These are phyloP conservation scores for Golubevia pallescens DNA, from an alignment of 1,284 basidiomycete species.

Conservation along the genomic window DNA sequence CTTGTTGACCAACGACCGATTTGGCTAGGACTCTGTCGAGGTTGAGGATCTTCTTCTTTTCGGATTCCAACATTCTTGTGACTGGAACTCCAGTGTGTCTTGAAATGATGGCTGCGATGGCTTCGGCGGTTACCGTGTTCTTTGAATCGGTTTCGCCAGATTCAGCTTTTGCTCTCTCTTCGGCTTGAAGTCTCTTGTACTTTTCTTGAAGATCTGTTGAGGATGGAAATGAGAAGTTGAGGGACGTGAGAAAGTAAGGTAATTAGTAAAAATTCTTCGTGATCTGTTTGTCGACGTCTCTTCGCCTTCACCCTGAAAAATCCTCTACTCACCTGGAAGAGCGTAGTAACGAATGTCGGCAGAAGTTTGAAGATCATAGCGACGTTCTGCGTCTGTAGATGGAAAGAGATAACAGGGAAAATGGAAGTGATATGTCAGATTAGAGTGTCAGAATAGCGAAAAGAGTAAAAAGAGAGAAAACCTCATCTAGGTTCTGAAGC, in stretches of 20 bases:
- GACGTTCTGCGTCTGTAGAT: slow-evolving; percentile 39
- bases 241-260: not conserved
- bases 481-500: too few species aligned
- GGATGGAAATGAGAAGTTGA: too few species aligned
- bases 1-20: slow-evolving; percentile 58
- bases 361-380: slow-evolving; percentile 54
- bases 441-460: too few species aligned
- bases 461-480: too few species aligned
- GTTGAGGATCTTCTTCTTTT: slow-evolving; percentile 54
- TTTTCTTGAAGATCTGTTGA: slow-evolving; percentile 41
- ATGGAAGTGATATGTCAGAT: too few species aligned
- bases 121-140: slow-evolving; percentile 51
- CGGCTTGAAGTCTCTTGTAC: slow-evolving; percentile 49
- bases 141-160: slow-evolving; percentile 45
- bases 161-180: slow-evolving; percentile 32
- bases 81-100: slow-evolving; percentile 63
- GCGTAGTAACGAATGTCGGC: slow-evolving; percentile 61
- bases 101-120: slow-evolving; percentile 54
- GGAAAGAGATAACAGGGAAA: too few species aligned
- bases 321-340: slow-evolving; percentile 24
- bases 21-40: slow-evolving; percentile 48
- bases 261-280: not conserved
- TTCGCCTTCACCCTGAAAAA: not conserved
- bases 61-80: slow-evolving; percentile 58
- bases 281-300: not conserved